Base-by-base conservation (phyloP, 345 rosid genomes). In the Dipteronia sinensis region DNA sequence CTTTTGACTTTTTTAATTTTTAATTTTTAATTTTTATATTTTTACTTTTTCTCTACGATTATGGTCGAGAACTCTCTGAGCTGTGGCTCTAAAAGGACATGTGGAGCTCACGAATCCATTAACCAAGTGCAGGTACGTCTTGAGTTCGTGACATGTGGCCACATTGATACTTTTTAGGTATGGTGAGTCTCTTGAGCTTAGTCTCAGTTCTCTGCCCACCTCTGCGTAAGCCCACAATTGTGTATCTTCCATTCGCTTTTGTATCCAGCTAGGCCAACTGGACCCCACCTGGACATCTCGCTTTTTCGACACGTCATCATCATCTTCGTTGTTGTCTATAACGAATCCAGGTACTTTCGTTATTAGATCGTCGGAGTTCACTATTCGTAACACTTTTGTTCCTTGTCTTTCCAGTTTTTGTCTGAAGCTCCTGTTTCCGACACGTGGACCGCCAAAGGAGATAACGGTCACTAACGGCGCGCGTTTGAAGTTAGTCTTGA, bases 391-490 rank as follows among this genome's bases (percentile, higher is more conserved):
- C 0, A 93, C 92, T 79, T 87, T 92, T 0, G 90, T 87, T 76
- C 97, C 99, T 67, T 87, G 91, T 65, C 80, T 82, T 78, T 95
- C 99, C 40, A 95, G 84, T 2, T 78, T 77, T 20, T 73, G 82
- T 10, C 96, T 74, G 80, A 95, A 94, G 72, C 89, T 82, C 75
- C 82, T 75, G 86, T 95, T 89, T 1, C 99, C 99, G 3, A 95
- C 97, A 11, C 97, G 93, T 10, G 99, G 99, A 51, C 97, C 97
- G 2, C 97, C 99, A 55, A 95, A 95, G 6, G 99, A 95, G 67
- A 95, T 82, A 6, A 95, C 99, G 2, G 99, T 91, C 19, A 91
- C 94, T 75, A 89, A 78, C 0, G 98, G 93, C 10, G 90, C 81
- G 2, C 69, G 58, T 44, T 76, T 80, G 72, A 92, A 89, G 27